Base-by-base conservation (phyloP, 1,139 yeast species). In the Saccharomyces hybrid region DNA sequence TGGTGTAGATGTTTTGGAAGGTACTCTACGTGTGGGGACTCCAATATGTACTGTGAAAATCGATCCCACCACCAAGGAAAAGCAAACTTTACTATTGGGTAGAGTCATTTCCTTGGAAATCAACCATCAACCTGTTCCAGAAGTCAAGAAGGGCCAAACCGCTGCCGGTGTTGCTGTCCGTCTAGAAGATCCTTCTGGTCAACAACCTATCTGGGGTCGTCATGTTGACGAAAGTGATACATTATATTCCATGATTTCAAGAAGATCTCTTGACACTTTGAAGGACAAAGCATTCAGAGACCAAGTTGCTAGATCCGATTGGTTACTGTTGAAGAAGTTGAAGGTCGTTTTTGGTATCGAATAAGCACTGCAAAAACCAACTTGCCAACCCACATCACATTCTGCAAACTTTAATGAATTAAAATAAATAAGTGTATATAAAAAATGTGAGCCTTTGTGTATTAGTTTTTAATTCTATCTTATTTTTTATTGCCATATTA, bases 141-240 rank as follows among this genome's bases (percentile, higher is more conserved):
- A 77, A 42, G 96, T 91, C 51, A 88, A 89, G 76, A 93, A 88
- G 80, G 97, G 97, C 47, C 96, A 88, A 73, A 88, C 98, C 20
- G 82, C 88, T 62, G 97, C 96, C 32, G 99, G 99, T 81, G 98
- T 93, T 60, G 99, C 99, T 59, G 88, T 93, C 86, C 86, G 99
- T 79, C 79, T 93, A 69, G 99, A 93, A 57, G 85, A 90, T 64
- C 96, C 96, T 56, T 84, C 95, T 28, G 79, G 90, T 54, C 93
- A 88, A 60, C 96, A 90, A 75, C 98, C 99, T 56, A 85, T 89
- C 16, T 93, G 98, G 98, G 99, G 99, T 59, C 89, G 99, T 78
- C 99, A 93, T 70, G 95, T 93, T 65, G 97, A 90, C 70, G 99
- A 93, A 73, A 78, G 81, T 61, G 99, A 93, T 71, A 80, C 82